Conservation (phyloP, 78 protist species). For the Monocercomonoides exilis region DNA sequence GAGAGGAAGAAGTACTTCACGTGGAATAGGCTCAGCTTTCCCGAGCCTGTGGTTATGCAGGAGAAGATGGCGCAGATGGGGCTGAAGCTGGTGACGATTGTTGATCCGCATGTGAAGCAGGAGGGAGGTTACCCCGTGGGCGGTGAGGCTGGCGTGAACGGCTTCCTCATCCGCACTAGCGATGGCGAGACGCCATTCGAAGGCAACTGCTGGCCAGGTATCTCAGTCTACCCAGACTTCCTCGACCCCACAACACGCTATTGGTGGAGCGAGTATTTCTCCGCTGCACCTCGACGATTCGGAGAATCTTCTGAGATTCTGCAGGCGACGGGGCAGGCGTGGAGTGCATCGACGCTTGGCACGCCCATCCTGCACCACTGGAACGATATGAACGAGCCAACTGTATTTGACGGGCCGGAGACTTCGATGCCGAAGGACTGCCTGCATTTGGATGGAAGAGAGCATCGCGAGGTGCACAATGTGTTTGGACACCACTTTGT, state of each 20-base stretch:
- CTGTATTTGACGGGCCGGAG: slow-evolving; percentile 95
- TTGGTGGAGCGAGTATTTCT: too few species aligned
- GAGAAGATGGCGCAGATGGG: slow-evolving; percentile 33
- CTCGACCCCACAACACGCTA: neutral
- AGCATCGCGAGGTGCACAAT: slow-evolving; percentile 93
- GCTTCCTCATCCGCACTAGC: slow-evolving; percentile 53
- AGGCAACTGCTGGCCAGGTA: slow-evolving; percentile 97
- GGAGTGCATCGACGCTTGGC: too few species aligned
- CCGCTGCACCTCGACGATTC: too few species aligned
- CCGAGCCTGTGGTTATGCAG: slow-evolving; percentile 63
- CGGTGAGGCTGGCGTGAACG: slow-evolving; percentile 50
- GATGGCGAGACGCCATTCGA: slow-evolving; percentile 53
- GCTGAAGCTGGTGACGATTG: slow-evolving; percentile 78
- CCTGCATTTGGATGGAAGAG: slow-evolving; percentile 48
- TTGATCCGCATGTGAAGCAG: slow-evolving; percentile 96
- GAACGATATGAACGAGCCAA: slow-evolving; percentile 99
- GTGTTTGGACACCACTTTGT: slow-evolving; percentile 72
- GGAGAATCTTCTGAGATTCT: too few species aligned
- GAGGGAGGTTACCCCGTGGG: slow-evolving; percentile 63
- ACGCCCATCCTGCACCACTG: slow-evolving; percentile 70
- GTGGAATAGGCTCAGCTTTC: slow-evolving; percentile 85
- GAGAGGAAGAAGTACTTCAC: slow-evolving; percentile 93
- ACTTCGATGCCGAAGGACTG: slow-evolving; percentile 84
- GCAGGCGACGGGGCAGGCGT: neutral
- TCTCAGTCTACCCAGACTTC: slow-evolving; percentile 49